Evolutionary conservation across 768 basidiomycete species (phyloP), one percentile per base, ranked within the genome.

Genomic region (Pleurotus tuber-regium): DNA sequence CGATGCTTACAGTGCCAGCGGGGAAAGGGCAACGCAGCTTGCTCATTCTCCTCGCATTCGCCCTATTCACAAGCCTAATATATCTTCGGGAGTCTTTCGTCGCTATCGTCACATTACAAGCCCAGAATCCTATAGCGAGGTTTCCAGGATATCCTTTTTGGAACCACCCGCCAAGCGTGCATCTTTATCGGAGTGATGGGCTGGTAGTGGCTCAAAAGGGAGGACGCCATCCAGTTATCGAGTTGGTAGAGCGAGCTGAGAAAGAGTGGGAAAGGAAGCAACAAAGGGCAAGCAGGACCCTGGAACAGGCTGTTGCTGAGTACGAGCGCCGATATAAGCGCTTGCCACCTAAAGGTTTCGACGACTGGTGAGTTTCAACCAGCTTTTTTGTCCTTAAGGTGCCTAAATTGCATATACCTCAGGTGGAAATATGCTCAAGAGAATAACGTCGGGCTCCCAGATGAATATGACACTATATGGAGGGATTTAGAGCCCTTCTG

Each of bases 261-360:
- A 64, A 62, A 14, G 76, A 77, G 25, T 96, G 88, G 76, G 70
- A 77, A 10, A 63, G 63, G 1, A 77, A 85, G 58, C 69, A 92
- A 21, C 68, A 71, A 7, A 70, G 68, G 49, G 89, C 95, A 58
- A 92, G 88, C 66, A 82, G 74, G 58, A 87, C 87, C 0, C 71
- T 97, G n/a, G 70, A 72, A 25, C 75, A 86, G 50, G 94, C 93
- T 1, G 88, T 86, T 0, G 65, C 66, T 10, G 91, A 93, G 66
- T 97, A 98, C 68, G 75, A 75, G 48, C 73, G 78, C 33, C 74
- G 92, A 59, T 95, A 94, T 66, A 73, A 71, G 19, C 77, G 89
- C 40, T 69, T 77, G 31, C 94, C 94, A 0, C 93, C 95, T 0
- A 73, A 74, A 36, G 94, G 95, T 0, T 97, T 96, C 58, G 90